Base-by-base conservation (phyloP, 1,139 yeast species). In the Candida glucosophila region DNA sequence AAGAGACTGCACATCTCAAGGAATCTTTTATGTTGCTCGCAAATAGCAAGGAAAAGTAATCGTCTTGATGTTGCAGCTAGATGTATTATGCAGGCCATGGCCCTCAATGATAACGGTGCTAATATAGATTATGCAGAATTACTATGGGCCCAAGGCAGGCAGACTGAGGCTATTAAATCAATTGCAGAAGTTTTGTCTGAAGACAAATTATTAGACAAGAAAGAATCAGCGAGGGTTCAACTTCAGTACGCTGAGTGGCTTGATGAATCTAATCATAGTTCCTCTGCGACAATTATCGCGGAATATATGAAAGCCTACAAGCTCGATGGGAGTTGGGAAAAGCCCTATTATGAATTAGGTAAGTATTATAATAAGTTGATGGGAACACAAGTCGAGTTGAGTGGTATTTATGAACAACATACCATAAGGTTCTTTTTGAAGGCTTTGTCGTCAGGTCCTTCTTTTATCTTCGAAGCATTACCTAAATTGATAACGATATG, bases 401-500 rank as follows among this genome's bases (percentile, higher is more conserved):
- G 53, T 27, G 97, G 96, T 1, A 63, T 64, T n/a, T 65, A 75
- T 37, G 90, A 83, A 40, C 67, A 60, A 15, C 69, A 69, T 19
- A 75, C 86, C 14, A 73, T 86, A 5, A 53, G 70, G 5, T 67
- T 71, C 29, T 85, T 82, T 40, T 54, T 80, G 20, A 63, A 71
- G 17, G 78, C 95, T 0, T 67, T 88, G 25, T 72, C 73, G 10
- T 67, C 68, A 29, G 92, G 94, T 1, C 66, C 77, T 5, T 68
- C 72, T 24, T 80, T 74, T 44, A 67, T 83, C 4, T 77, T 77
- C 43, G 97, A 92, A 50, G 82, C 93, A 0, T 55, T 92, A 13
- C 98, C 98, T 0, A 86, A 86, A 44, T 70, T 86, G 14, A 67
- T 90, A 5, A 88, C 96, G 0, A 67, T 86, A 12, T 92, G 98